phyloP scores from a whole-genome alignment of 2,329 filamentous ascomycete genomes.

The Cryphonectria carpinicola region DNA sequence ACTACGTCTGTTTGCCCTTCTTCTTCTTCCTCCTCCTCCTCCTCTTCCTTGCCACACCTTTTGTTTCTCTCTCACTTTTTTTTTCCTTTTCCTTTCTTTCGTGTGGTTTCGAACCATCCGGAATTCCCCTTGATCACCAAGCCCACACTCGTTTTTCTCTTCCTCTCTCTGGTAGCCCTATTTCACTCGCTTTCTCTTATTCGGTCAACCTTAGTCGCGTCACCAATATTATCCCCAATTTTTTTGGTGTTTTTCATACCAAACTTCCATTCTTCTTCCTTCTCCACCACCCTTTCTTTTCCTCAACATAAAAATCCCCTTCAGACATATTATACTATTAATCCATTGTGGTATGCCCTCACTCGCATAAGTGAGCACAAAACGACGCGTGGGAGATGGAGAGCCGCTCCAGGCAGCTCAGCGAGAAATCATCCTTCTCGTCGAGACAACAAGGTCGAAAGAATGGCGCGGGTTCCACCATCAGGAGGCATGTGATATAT shows the following conservation, averaged over 20 bases:
- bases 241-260: background rate
- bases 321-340: background rate
- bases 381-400: conserved; percentile 4
- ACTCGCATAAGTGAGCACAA: background rate
- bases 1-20: background rate
- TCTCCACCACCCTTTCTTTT: background rate
- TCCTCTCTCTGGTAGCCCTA: background rate
- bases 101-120: background rate
- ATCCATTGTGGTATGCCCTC: conserved; percentile 6
- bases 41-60: conserved; percentile 1
- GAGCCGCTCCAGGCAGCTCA: background rate
- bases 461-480: background rate
- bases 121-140: background rate
- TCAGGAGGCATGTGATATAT: background rate
- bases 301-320: background rate
- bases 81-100: background rate
- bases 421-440: background rate
- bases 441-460: background rate
- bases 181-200: conserved; percentile 3
- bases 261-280: background rate
- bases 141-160: background rate
- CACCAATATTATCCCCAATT: background rate
- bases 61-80: background rate
- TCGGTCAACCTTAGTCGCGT: background rate
- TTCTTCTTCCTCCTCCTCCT: background rate